These are phyloP conservation scores for Quercus variabilis DNA, from an alignment of 306 rosid species.

Conservation along the genomic window DNA sequence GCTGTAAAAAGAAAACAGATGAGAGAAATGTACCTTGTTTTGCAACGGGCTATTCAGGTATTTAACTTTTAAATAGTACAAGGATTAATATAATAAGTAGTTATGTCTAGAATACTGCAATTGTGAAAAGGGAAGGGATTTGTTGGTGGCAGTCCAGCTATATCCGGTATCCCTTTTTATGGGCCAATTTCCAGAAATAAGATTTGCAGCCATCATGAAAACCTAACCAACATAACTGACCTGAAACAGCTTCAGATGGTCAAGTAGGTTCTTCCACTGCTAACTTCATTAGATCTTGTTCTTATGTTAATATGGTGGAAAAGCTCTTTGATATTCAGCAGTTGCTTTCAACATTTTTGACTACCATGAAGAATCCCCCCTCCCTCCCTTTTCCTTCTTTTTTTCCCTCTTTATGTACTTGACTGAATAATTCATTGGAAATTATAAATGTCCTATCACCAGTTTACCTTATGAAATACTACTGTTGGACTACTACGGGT, in stretches of 20 bases:
- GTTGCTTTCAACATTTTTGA: neutral
- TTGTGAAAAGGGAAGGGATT: neutral
- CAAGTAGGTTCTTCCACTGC: neutral
- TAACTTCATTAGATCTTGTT: no score
- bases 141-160: neutral
- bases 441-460: neutral
- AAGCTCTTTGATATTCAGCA: neutral
- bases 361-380: no score
- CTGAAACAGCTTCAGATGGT: neutral
- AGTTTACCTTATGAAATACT: neutral
- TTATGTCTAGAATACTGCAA: neutral
- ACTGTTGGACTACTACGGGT: neutral
- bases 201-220: neutral
- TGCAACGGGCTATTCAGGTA: slow-evolving; percentile 36
- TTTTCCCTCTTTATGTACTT: neutral
- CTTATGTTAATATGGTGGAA: no score
- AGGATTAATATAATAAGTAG: neutral
- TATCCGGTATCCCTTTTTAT: neutral
- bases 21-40: slow-evolving; percentile 14
- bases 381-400: no score
- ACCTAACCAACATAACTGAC: neutral
- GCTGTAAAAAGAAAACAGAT: slow-evolving; percentile 26
- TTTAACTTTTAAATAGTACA: neutral
- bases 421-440: neutral
- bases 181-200: neutral